These are phyloP conservation scores for Diaporthe amygdali DNA, from an alignment of 2,329 filamentous ascomycete genomes.

Conservation along the genomic window DNA sequence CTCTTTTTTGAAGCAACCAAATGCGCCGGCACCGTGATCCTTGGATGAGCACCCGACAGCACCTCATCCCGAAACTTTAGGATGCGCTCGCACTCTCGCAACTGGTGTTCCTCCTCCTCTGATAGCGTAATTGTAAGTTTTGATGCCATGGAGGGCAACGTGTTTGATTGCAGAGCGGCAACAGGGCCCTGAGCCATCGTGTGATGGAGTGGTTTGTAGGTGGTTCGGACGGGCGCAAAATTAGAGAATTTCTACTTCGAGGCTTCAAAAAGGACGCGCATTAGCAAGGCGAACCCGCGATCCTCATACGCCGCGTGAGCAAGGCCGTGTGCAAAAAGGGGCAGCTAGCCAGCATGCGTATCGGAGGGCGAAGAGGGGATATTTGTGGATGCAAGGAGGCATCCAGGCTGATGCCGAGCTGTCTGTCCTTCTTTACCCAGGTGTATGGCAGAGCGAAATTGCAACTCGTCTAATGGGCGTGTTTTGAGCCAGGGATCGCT, in stretches of 20 bases:
- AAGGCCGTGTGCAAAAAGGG: background rate
- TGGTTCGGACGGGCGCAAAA: constrained; percentile 9
- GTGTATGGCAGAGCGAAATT: constrained; percentile 2
- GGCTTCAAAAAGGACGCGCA: constrained; percentile 2
- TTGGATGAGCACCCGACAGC: constrained; percentile 75
- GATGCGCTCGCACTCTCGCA: constrained; percentile 79
- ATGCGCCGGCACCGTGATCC: constrained; percentile 60
- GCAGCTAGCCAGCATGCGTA: constrained; percentile 6
- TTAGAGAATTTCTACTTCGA: constrained; percentile 14
- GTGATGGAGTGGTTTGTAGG: background rate
- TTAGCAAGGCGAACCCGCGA: constrained; percentile 14
- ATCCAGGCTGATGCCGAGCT: constrained; percentile 1
- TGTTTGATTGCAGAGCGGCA: constrained; percentile 14
- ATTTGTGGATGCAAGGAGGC: background rate
- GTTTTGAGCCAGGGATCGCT: background rate
- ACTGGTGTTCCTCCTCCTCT: constrained; percentile 59
- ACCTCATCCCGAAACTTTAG: constrained; percentile 81
- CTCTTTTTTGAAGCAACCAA: constrained; percentile 34
- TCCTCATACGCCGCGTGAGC: background rate
- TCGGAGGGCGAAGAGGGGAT: background rate
- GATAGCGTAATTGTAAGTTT: constrained; percentile 34
- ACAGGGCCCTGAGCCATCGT: constrained; percentile 30
- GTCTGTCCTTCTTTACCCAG: background rate
- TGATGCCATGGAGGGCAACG: constrained; percentile 14
- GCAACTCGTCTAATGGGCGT: background rate